Base-by-base conservation (phyloP, 2,329 filamentous ascomycete genomes). In the Nemania sp. region DNA sequence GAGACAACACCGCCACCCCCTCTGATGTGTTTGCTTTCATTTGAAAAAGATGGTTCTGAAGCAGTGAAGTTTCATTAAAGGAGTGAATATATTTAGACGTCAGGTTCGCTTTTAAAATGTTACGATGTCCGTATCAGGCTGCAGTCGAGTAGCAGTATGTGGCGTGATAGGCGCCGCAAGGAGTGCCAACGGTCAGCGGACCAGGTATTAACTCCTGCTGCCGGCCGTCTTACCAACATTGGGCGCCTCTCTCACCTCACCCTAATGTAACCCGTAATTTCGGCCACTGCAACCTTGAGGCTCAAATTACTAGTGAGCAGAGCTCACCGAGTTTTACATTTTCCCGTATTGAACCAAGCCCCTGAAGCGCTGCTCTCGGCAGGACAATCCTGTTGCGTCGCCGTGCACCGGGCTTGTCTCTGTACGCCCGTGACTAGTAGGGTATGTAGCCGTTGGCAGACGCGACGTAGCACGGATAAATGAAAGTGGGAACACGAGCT, bases 271-370 rank as follows among this genome's bases (percentile, higher is more conserved):
- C 53, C 43, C 17, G 31, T 31, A 26, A 52, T 40, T 26, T 22
- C 9, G 19, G 20, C 26, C 15, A 12, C 43, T 56, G 53, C 28
- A 37, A 56, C 53, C 14, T 8, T 52, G 53, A 52, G 53, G 53
- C 53, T 56, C 53, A 48, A 52, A 30, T 3, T 14, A n/a, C n/a
- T n/a, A n/a, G n/a, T n/a, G n/a, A n/a, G n/a, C n/a, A 22, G 36
- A 14, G 39, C 14, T 20, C n/a, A n/a, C n/a, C n/a, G 17, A 14
- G n/a, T n/a, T 36, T 23, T 31, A 22, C 6, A n/a, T 39, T 33
- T 30, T 44, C n/a, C 47, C 17, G 22, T n/a, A 39, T n/a, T 6
- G 37, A 36, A 15, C 34, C 24, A 24, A 15, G 14, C 5, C 19
- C 40, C 24, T 24, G 19, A 2, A 19, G 8, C 20, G 3, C 17